Evolutionary conservation across 495 filamentous ascomycete genomes (phyloP).

Genomic region (Penicillium bialowiezense): DNA sequence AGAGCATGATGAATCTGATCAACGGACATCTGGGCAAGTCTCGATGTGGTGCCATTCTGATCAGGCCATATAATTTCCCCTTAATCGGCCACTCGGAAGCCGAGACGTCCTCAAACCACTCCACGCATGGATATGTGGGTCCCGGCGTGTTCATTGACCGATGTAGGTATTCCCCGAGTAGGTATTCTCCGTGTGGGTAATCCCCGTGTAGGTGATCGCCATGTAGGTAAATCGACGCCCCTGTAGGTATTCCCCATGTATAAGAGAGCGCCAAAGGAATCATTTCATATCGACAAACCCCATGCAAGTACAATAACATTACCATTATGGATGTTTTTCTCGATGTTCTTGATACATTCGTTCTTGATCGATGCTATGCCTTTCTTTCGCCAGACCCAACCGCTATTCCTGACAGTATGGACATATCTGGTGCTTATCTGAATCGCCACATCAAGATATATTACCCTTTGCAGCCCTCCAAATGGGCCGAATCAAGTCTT

Average conservation of each 20-base stretch:
- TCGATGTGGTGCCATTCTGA: too few species aligned
- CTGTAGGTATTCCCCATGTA: conserved; percentile 3
- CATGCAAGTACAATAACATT: background rate
- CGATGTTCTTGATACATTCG: conserved; percentile 66
- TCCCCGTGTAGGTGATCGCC: background rate
- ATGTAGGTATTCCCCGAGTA: too few species aligned
- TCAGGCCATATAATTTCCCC: too few species aligned
- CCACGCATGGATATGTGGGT: too few species aligned
- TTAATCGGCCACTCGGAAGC: too few species aligned
- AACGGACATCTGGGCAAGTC: too few species aligned
- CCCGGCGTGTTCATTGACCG: too few species aligned
- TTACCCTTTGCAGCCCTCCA: conserved; percentile 55
- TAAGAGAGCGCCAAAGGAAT: background rate
- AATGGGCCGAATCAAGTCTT: conserved; percentile 64
- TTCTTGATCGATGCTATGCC: conserved; percentile 70
- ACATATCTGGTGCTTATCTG: background rate
- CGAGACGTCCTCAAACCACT: too few species aligned
- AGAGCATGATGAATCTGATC: too few species aligned
- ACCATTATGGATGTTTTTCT: conserved; percentile 75
- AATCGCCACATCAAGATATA: conserved; percentile 49
- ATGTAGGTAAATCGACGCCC: too few species aligned
- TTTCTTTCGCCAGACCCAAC: conserved; percentile 50
- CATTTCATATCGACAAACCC: background rate
- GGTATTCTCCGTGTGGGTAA: background rate
- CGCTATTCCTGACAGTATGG: conserved; percentile 20